Conservation (phyloP, 257 asterid species). For the Paulownia fortunei region DNA sequence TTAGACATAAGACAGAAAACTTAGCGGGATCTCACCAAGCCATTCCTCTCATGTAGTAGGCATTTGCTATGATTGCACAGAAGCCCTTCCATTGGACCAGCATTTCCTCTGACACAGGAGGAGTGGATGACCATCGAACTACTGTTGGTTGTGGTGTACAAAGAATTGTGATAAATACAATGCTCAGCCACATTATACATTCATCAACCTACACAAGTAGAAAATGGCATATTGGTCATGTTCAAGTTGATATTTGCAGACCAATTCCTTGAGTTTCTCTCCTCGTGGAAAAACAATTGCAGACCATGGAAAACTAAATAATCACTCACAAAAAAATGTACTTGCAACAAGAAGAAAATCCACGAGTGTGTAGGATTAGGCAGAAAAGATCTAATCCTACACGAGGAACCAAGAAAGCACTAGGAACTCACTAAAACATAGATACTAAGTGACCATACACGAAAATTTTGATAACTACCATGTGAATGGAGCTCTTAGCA, state of each 20-base stretch:
- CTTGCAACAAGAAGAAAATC: background rate
- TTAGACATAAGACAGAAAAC: background rate
- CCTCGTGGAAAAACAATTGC: background rate
- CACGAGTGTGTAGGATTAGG: background rate
- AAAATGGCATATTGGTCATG: background rate
- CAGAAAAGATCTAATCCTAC: background rate
- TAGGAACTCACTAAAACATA: background rate
- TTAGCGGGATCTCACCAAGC: conserved; percentile 70
- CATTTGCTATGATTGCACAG: conserved; percentile 95
- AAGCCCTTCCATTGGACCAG: conserved; percentile 86
- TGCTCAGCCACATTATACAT: conserved; percentile 92
- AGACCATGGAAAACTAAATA: background rate
- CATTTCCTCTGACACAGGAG: conserved; percentile 79
- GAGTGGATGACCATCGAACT: conserved; percentile 92
- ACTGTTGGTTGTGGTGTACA: conserved; percentile 96
- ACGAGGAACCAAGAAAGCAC: background rate
- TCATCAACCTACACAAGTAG: conserved; percentile 70
- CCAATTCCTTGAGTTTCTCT: background rate
- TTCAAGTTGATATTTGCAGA: background rate
- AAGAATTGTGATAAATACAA: conserved; percentile 83
- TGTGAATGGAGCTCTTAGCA: too few relatives aligned
- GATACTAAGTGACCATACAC: background rate
- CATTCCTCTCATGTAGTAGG: conserved; percentile 95
- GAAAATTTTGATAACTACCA: background rate
- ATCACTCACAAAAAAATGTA: background rate